Base-by-base conservation (phyloP, 306 rosid genomes). In the Begonia peltatifolia region DNA sequence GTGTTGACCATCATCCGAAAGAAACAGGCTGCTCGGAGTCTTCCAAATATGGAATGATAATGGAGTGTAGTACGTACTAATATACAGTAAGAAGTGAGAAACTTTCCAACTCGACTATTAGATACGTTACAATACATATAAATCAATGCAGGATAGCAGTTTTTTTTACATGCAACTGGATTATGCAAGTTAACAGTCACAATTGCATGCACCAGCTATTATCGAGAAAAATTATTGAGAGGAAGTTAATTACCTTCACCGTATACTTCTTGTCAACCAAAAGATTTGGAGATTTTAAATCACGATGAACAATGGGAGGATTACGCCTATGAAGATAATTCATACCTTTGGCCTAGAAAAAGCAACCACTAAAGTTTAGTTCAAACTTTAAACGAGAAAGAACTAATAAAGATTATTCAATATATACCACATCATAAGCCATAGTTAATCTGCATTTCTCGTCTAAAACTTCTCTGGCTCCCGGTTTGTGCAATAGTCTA, bases 281-380 rank as follows among this genome's bases (percentile, higher is more conserved):
- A 78, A 92, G 99, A 67, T 92, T 92, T 50, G 96, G 99, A 55
- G 99, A 92, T 68, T 92, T 92, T 59, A 92, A 65, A 75, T 92
- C 99, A 59, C 96, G 82, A 77, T 92, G 99, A 68, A 92, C 94
- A 57, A 92, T 81, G 48, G 96, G 99, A 64, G 99, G 99, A 50
- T 92, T 84, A 38, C 89, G 81, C 43, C 76, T 92, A 70, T 92
- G 99, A 50, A 92, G 96, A 83, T 92, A 92, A 76, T 92, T 92
- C 99, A 92, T 87, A 59, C 99, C 99, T 65, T 87, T 92, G 52
- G 94, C 99, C 99, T 92, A 44, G 4, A 44, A n/a, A 44, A 6
- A 11, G 14, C 14, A n/a, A 44, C 11, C 0, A 44, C 14, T 10
- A n/a, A 9, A 11, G 14, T 44, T 44, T 44, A 44, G 48, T 42